Evolutionary conservation across 176 grass and related monocot genomes (phyloP).

Genomic region (Musa acuminata): DNA sequence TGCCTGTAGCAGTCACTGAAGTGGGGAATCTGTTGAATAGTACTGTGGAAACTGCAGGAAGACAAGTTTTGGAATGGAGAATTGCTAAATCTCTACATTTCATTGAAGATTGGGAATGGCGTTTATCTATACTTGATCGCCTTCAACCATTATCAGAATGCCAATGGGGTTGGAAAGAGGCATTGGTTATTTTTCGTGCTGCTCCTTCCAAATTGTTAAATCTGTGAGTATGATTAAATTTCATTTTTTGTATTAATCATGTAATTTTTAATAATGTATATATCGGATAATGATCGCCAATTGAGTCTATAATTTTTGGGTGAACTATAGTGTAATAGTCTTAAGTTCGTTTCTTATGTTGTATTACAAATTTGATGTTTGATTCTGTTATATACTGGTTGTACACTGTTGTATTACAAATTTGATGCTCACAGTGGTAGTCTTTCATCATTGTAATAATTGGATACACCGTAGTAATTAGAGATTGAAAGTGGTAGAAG

Average conservation of each 20-base stretch:
- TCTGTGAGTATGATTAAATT: conserved; percentile 52
- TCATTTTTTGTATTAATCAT: conserved; percentile 12
- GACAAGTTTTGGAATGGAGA: conserved; percentile 78
- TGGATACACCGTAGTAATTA: no score
- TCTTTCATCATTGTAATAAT: no score
- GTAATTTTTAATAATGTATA: neutral
- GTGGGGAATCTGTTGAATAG: conserved; percentile 37
- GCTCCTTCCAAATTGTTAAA: conserved; percentile 93
- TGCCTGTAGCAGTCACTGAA: conserved; percentile 37
- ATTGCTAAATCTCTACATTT: conserved; percentile 54
- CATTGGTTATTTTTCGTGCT: conserved; percentile 79
- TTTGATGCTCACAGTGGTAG: no score
- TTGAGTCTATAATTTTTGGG: no score
- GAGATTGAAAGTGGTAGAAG: no score
- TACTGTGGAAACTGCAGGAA: conserved; percentile 42
- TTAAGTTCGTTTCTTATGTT: neutral
- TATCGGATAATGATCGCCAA: neutral
- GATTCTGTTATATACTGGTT: no score
- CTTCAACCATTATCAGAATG: conserved; percentile 60
- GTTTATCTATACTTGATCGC: conserved; percentile 68
- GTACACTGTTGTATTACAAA: no score
- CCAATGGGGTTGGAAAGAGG: conserved; percentile 95
- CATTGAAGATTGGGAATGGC: conserved; percentile 82
- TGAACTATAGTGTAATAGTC: neutral
- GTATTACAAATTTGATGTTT: no score